Conservation (phyloP, 495 filamentous ascomycete species). For the Penicillium daleae region DNA sequence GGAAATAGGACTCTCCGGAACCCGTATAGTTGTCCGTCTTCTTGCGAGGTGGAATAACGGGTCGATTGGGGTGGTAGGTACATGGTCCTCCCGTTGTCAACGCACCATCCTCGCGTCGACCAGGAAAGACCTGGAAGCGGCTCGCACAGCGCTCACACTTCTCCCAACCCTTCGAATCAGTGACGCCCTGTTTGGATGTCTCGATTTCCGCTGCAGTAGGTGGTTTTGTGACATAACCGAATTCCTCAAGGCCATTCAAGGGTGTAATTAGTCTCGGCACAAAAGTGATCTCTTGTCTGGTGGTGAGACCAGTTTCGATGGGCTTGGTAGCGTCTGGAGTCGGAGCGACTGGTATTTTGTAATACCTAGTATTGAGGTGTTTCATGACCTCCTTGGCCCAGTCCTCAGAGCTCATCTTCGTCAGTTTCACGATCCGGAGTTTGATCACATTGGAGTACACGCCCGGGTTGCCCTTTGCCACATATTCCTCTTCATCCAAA, state of each 20-base stretch:
- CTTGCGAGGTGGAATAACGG: conserved; percentile 54
- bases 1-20: conserved; percentile 59
- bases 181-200: conserved; percentile 64
- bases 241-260: conserved; percentile 59
- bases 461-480: conserved; percentile 63
- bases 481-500: conserved; percentile 82
- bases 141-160: conserved; percentile 82
- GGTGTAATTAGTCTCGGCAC: conserved; percentile 61
- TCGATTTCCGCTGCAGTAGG: conserved; percentile 65
- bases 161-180: conserved; percentile 75
- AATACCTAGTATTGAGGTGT: conserved; percentile 48
- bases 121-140: conserved; percentile 92
- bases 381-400: conserved; percentile 60
- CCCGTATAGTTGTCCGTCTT: conserved; percentile 51
- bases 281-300: conserved; percentile 68
- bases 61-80: conserved; percentile 73
- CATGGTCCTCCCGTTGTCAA: conserved; percentile 78
- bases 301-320: conserved; percentile 69
- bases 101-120: conserved; percentile 79
- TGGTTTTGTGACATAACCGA: conserved; percentile 72
- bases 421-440: conserved; percentile 71
- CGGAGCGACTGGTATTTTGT: conserved; percentile 31
- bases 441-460: conserved; percentile 86
- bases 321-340: conserved; percentile 26
- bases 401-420: conserved; percentile 67